Percentiles rank a stretch among this genome's conserved stretches.
Conservation (phyloP, 352 stramenopile genomes). For the Phytopythium boreale region DNA sequence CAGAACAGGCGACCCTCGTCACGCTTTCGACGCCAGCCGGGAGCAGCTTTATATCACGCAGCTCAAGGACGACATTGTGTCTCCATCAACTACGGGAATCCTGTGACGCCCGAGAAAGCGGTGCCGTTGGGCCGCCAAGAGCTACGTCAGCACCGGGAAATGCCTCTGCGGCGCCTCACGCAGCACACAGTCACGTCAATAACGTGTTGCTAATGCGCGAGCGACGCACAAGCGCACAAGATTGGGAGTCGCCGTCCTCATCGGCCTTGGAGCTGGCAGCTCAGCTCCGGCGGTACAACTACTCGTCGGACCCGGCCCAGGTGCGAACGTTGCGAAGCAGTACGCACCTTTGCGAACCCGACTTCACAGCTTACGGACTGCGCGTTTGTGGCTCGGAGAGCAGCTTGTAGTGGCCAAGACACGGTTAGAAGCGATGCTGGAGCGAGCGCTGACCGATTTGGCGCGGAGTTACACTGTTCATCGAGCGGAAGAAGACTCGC, state of each 20-base stretch:
- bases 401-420: slow-evolving; percentile 30
- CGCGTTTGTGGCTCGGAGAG: neutral
- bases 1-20: neutral
- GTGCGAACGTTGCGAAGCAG: slow-evolving; percentile 13
- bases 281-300: slow-evolving; percentile 44
- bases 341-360: neutral
- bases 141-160: neutral
- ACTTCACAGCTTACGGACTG: neutral
- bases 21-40: neutral
- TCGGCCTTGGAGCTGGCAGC: neutral
- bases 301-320: slow-evolving; percentile 39
- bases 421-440: slow-evolving; percentile 31
- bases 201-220: slow-evolving; percentile 62
- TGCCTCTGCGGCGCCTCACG: neutral
- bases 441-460: slow-evolving; percentile 19
- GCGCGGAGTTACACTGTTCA: slow-evolving; percentile 22
- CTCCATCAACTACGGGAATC: slow-evolving; percentile 28
- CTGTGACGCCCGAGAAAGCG: slow-evolving; percentile 9
- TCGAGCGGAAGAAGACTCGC: neutral
- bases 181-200: slow-evolving; percentile 48
- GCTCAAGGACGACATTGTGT: slow-evolving; percentile 55
- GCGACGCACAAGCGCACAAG: slow-evolving; percentile 13
- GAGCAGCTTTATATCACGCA: slow-evolving; percentile 54
- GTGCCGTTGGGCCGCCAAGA: neutral
- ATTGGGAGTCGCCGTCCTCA: slow-evolving; percentile 10